These are phyloP conservation scores for Raffaelea arxii DNA, from an alignment of 2,329 filamentous ascomycete species.

Conservation along the genomic window DNA sequence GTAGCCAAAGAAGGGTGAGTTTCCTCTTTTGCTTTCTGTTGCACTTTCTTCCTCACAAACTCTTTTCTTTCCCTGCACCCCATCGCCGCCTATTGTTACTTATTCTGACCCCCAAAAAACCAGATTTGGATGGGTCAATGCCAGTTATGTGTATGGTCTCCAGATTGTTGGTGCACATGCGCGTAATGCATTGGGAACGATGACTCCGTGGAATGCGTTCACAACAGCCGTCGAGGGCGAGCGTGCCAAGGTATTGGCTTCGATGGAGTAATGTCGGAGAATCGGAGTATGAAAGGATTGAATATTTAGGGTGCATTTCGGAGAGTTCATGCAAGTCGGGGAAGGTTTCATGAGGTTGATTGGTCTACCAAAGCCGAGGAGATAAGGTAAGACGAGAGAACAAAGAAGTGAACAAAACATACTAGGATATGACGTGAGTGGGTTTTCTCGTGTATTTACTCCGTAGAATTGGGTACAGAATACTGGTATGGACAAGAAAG, in stretches of 20 bases:
- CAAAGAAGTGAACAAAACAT: too few species aligned
- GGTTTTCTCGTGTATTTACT: too few species aligned
- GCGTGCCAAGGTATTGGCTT: constrained; percentile 42
- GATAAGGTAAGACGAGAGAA: too few species aligned
- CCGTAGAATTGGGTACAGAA: too few species aligned
- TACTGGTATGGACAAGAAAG: too few species aligned
- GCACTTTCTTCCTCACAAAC: background rate
- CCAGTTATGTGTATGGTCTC: constrained; percentile 90
- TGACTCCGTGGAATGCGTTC: constrained; percentile 81
- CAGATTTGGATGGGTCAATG: constrained; percentile 98
- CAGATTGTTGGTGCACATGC: constrained; percentile 83
- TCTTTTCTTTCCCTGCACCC: background rate
- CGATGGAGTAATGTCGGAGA: constrained; percentile 19
- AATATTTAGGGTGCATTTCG: too few species aligned
- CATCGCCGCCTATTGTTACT: background rate
- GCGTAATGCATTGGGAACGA: constrained; percentile 75
- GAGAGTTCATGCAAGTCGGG: too few species aligned
- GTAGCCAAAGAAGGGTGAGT: constrained; percentile 92
- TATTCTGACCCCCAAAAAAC: background rate
- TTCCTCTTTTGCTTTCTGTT: background rate
- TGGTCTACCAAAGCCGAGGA: too few species aligned
- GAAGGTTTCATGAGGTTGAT: too few species aligned
- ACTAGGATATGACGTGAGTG: too few species aligned
- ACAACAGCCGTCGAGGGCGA: constrained; percentile 54
- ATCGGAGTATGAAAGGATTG: background rate